Percentiles rank a stretch among this genome's conserved stretches.
Evolutionary conservation across 345 rosid genomes (phyloP).

Genomic region (Ceriops decandra): DNA sequence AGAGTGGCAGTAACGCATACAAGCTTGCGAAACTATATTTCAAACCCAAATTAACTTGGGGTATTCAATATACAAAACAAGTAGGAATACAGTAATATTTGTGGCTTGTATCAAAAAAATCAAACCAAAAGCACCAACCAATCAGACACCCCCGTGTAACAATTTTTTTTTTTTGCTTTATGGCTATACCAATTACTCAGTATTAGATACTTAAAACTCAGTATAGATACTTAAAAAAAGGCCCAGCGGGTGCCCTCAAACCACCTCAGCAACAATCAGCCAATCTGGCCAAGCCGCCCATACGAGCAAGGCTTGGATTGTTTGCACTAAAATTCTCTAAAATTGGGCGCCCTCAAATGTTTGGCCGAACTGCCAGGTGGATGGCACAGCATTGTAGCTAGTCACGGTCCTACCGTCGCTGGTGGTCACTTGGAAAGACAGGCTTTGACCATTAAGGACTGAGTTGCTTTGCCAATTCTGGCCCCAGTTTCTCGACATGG

Average conservation of each 20-base stretch:
- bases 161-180: not conserved
- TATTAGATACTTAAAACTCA: not conserved
- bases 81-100: too few relatives aligned
- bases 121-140: conserved; percentile 4
- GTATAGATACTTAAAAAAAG: not conserved
- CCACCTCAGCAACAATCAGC: conserved; percentile 69
- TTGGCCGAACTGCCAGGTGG: conserved; percentile 84
- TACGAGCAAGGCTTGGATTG: not conserved
- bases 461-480: conserved; percentile 99
- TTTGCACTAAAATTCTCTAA: conserved; percentile 12
- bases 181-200: not conserved
- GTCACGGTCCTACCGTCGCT: conserved; percentile 78
- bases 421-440: conserved; percentile 86
- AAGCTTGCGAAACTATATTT: too few relatives aligned
- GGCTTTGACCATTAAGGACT: conserved; percentile 68
- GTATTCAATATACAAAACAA: too few relatives aligned
- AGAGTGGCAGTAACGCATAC: too few relatives aligned
- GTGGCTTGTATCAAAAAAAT: not conserved
- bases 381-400: conserved; percentile 54
- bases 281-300: conserved; percentile 21
- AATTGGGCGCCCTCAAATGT: conserved; percentile 76
- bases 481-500: conserved; percentile 97
- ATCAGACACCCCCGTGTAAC: not conserved
- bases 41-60: too few relatives aligned
- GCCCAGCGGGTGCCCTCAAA: conserved; percentile 67